A percentile compares a stretch with the other conserved stretches of the same genome.
Evolutionary conservation across 164 flowering plant genomes (phyloP).

Genomic region (Piper longum): DNA sequence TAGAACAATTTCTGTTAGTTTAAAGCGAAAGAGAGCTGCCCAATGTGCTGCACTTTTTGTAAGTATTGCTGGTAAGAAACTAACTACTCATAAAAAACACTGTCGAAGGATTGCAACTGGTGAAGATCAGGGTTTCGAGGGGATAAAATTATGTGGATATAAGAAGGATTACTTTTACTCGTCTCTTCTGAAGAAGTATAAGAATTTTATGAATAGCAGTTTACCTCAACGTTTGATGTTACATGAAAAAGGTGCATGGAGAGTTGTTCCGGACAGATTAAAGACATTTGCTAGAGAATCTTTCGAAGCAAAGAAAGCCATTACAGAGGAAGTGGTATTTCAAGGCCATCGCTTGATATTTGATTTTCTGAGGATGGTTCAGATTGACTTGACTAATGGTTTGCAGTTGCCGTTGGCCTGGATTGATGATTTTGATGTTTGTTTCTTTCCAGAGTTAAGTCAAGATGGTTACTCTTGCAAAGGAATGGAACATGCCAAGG

Average conservation of each 20-base stretch:
- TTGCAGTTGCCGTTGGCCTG: constrained; percentile 58
- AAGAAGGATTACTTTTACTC: constrained; percentile 18
- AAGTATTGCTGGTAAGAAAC: constrained; percentile 17
- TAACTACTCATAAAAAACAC: not conserved
- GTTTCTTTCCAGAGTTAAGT: constrained; percentile 67
- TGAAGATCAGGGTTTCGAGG: constrained; percentile 25
- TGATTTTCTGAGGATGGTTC: constrained; percentile 62
- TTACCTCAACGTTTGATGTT: constrained; percentile 53
- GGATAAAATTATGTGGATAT: constrained; percentile 33
- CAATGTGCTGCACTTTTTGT: constrained; percentile 15
- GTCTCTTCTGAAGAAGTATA: constrained; percentile 35
- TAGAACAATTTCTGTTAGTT: constrained; percentile 17
- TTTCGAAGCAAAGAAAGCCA: constrained; percentile 35
- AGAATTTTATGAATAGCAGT: constrained; percentile 52
- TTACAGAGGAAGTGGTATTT: constrained; percentile 33
- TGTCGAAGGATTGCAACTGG: constrained; percentile 8
- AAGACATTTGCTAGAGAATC: constrained; percentile 32
- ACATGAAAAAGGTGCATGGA: constrained; percentile 58
- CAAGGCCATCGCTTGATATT: constrained; percentile 31
- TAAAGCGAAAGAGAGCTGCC: constrained; percentile 51
- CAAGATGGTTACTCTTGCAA: constrained; percentile 14
- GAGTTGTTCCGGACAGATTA: constrained; percentile 37
- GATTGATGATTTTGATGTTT: constrained; percentile 69
- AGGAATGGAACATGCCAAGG: constrained; percentile 10
- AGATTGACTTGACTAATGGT: constrained; percentile 45